phyloP scores from a whole-genome alignment of 169 alveolate genomes.

The Plasmodium billcollinsi region DNA sequence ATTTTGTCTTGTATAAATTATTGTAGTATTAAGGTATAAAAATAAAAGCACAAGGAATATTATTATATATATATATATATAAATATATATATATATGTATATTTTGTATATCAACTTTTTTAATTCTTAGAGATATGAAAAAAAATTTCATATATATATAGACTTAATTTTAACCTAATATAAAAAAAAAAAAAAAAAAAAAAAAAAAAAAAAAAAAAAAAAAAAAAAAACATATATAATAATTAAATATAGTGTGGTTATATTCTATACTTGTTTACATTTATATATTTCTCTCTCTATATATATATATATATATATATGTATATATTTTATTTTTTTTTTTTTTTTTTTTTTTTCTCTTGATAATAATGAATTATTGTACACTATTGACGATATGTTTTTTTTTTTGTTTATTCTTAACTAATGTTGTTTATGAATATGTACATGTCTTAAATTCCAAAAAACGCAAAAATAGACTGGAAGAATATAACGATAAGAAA shows the following conservation, averaged over 20 bases:
- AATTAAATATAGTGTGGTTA: not conserved
- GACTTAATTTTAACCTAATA: not conserved
- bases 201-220: no score
- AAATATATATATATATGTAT: not conserved
- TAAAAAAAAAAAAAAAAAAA: no score
- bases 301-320: no score
- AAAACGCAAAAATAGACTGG: slow-evolving; percentile 2
- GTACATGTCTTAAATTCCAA: slow-evolving; percentile 20
- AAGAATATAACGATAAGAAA: not conserved
- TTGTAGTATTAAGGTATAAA: no score
- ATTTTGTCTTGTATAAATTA: no score
- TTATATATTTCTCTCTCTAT: not conserved
- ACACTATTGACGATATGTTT: not conserved
- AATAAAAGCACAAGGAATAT: no score
- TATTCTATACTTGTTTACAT: not conserved
- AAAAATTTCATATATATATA: no score
- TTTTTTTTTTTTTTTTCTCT: no score
- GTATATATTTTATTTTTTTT: no score
- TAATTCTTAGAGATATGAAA: no score
- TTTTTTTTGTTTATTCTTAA: slow-evolving; percentile 6
- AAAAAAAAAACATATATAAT: not conserved
- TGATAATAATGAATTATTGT: no score
- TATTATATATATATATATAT: no score
- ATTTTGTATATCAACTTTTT: not conserved
- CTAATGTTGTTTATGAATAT: slow-evolving; percentile 26